Evolutionary conservation across 495 filamentous ascomycete species (phyloP), one percentile per base, ranked within the genome.

Genomic region (Cercophora scortea): DNA sequence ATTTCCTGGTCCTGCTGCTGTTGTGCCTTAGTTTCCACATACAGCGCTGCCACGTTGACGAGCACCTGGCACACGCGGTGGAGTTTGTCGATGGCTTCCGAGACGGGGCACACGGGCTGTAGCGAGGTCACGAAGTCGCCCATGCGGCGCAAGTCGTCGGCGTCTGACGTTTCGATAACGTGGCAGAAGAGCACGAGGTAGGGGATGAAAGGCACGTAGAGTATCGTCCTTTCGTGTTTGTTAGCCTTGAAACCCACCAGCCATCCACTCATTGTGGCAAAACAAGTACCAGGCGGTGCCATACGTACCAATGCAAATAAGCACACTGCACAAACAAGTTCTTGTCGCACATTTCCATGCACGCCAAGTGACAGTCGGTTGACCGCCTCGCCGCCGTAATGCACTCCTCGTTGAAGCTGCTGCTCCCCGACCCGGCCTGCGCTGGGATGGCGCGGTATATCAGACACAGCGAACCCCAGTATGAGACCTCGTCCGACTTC

Each of bases 151-250:
- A 85, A 70, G 51, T 86, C 83, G 13, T 64, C 60, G 18, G 59
- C 43, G 49, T 69, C 57, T 0, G 67, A 71, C 0, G 72, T 75
- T 59, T 80, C 76, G 52, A 88, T 79, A 4, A 81, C 73, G 53
- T 86, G 77, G 70, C 84, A 86, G 71, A 88, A 87, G 5, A 88
- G 70, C 2, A 87, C 79, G 45, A 85, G 83, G 60, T 85, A 82
- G 0, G 84, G 85, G 38, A 82, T 78, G 59, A 88, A 86, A 3
- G 84, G 85, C 10, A 80, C 74, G 58, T 82, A 74, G 17, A 88
- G 70, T 32, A 88, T 71, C 1, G 79, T 78, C 82, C 83, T 86
- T 18, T 41, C 7, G 33, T 18, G 10, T 3, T 25, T 25, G 25
- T 25, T 25, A 25, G 25, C 25, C 5, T 25, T 25, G 25, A 25